Evolutionary conservation across 108 stramenopile species (phyloP).

Genomic region (Cyclotella baltica): DNA sequence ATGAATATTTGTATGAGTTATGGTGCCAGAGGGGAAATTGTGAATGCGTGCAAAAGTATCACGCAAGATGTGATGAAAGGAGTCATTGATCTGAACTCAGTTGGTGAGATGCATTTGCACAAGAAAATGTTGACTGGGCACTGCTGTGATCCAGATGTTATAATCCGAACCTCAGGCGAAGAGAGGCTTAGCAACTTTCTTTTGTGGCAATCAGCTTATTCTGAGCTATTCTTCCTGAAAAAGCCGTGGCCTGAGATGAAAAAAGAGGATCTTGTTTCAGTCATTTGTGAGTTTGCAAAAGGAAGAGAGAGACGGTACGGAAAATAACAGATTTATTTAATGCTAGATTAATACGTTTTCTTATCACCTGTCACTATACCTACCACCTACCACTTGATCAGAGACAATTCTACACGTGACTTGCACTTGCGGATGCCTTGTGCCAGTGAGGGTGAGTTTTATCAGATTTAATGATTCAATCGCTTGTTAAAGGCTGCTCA

Average conservation of each 20-base stretch:
- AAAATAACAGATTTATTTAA: constrained; percentile 43
- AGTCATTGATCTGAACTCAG: constrained; percentile 47
- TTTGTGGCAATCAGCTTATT: constrained; percentile 94
- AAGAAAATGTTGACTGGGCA: constrained; percentile 58
- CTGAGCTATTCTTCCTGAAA: constrained; percentile 94
- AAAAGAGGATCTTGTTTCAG: constrained; percentile 65
- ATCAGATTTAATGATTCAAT: no score
- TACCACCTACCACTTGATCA: no score
- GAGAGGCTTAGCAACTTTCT: constrained; percentile 93
- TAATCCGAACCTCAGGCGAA: constrained; percentile 97
- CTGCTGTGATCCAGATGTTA: constrained; percentile 86
- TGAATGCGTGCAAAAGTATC: constrained; percentile 72
- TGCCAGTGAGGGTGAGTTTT: no score
- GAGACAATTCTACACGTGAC: no score
- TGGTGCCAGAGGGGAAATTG: constrained; percentile 93
- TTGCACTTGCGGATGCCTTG: no score
- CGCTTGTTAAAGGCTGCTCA: no score
- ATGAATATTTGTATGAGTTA: constrained; percentile 96
- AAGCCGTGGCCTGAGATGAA: constrained; percentile 93
- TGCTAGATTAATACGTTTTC: neutral
- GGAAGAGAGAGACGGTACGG: constrained; percentile 87
- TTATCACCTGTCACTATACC: neutral
- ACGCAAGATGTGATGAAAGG: constrained; percentile 61
- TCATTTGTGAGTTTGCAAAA: constrained; percentile 66
- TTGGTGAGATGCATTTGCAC: constrained; percentile 64